phyloP scores from a whole-genome alignment of 306 rosid genomes.

The Biancaea sappan region DNA sequence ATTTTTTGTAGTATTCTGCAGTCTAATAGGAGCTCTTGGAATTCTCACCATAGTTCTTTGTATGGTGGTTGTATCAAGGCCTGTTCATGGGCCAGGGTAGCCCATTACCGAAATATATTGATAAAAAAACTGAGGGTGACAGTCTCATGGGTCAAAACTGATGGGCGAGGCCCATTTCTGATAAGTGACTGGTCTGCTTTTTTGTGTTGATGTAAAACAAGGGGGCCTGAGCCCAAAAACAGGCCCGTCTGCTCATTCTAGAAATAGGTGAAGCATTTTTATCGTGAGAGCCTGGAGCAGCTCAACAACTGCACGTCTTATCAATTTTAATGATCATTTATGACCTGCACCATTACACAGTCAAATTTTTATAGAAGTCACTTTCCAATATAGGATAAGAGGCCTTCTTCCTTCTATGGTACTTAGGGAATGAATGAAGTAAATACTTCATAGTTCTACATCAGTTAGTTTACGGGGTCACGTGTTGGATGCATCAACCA shows the following conservation, averaged over 20 bases:
- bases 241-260: not conserved
- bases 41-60: too few species aligned
- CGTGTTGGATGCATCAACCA: not conserved
- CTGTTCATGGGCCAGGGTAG: too few species aligned
- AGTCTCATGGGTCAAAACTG: too few species aligned
- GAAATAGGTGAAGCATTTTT: too few species aligned
- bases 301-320: slow-evolving; percentile 9
- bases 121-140: too few species aligned
- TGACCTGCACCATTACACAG: not conserved
- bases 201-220: not conserved
- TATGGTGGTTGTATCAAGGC: too few species aligned
- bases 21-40: too few species aligned
- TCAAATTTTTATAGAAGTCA: not conserved
- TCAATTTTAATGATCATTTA: not conserved
- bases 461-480: slow-evolving; percentile 2
- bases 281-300: not conserved
- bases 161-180: too few species aligned
- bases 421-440: not conserved
- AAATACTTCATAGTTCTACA: not conserved
- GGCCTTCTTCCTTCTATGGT: not conserved
- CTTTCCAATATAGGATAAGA: not conserved
- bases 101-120: too few species aligned
- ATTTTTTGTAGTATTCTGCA: too few species aligned
- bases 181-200: too few species aligned
- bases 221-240: not conserved